phyloP scores from a whole-genome alignment of 495 filamentous ascomycete genomes.

The Aspergillus saccharolyticus region DNA sequence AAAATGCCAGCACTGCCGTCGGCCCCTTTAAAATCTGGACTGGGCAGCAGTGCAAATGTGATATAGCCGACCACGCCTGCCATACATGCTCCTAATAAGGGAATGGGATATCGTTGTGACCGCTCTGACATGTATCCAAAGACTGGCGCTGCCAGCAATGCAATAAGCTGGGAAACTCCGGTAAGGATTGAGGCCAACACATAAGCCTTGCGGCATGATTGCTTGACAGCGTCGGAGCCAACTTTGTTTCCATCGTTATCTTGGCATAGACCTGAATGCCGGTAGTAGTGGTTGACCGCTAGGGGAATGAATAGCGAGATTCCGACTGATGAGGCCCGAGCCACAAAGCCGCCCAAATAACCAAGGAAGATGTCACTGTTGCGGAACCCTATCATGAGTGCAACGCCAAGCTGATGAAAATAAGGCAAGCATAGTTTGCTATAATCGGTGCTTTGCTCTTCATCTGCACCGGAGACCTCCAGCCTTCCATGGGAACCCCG shows the following conservation, averaged over 20 bases:
- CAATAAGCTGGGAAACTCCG: constrained; percentile 80
- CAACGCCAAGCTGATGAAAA: constrained; percentile 50
- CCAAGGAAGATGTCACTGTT: constrained; percentile 75
- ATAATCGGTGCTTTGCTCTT: constrained; percentile 1
- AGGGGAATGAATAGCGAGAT: constrained; percentile 93
- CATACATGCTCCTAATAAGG: constrained; percentile 64
- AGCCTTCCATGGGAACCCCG: neutral
- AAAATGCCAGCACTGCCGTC: constrained; percentile 64
- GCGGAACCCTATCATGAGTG: constrained; percentile 65
- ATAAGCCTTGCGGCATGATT: constrained; percentile 78
- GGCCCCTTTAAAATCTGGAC: constrained; percentile 57
- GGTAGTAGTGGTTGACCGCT: constrained; percentile 85
- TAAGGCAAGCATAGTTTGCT: constrained; percentile 24
- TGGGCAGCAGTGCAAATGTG: constrained; percentile 61
- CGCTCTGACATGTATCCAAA: constrained; percentile 77
- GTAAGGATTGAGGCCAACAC: constrained; percentile 77
- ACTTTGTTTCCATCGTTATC: constrained; percentile 50
- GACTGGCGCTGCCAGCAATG: constrained; percentile 74
- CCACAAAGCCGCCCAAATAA: constrained; percentile 92
- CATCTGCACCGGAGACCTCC: neutral
- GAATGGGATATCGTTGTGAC: constrained; percentile 58
- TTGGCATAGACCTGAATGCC: constrained; percentile 70
- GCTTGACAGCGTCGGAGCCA: constrained; percentile 59
- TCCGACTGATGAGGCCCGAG: constrained; percentile 89
- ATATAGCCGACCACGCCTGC: constrained; percentile 73